Evolutionary conservation across 345 rosid species (phyloP), one percentile per base, ranked within the genome.

Genomic region (Murraya paniculata): DNA sequence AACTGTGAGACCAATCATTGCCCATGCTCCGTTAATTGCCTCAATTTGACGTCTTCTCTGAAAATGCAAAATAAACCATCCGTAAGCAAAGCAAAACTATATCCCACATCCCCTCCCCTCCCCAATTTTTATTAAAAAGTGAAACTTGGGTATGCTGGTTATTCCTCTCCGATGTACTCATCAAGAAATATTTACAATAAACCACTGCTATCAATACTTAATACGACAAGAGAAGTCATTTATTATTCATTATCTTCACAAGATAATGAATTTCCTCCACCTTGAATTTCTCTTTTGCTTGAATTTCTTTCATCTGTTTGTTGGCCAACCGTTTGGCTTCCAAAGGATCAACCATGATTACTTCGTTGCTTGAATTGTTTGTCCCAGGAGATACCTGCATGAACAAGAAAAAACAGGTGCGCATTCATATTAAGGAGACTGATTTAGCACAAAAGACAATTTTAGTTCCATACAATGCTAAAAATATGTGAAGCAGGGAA

Each of bases 1-100:
- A 70, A 86, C 87, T 6, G 88, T 81, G 77, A 93, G 96, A 77
- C 99, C 99, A 31, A 93, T 88, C 94, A 91, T 88, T 57, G 97
- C 97, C 97, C 97, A 96, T 0, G 97, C 93, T 70, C 98, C 99
- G 28, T 92, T 93, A 71, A 93, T 91, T 24, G 99, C 98, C 75
- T 96, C 99, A 69, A 91, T 89, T 85, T 81, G 84, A n/a, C 93
- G 93, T 75, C 85, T 85, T 78, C 92, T 88, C 97, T 96, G 67
- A n/a, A 75, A 45, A 27, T 27, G 77, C 56, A 72, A 68, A 41
- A 66, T 14, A 58, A 74, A 19, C 24, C n/a, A 64, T 36, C 13
- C 27, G 33, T 35, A 41, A 68, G 45, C 25, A 35, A 68, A 59
- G 30, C 55, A 55, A 41, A 30, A 50, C 13, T 18, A 30, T 24